Evolutionary conservation across 106 monocot species (phyloP).

Genomic region (Agapanthus africanus): DNA sequence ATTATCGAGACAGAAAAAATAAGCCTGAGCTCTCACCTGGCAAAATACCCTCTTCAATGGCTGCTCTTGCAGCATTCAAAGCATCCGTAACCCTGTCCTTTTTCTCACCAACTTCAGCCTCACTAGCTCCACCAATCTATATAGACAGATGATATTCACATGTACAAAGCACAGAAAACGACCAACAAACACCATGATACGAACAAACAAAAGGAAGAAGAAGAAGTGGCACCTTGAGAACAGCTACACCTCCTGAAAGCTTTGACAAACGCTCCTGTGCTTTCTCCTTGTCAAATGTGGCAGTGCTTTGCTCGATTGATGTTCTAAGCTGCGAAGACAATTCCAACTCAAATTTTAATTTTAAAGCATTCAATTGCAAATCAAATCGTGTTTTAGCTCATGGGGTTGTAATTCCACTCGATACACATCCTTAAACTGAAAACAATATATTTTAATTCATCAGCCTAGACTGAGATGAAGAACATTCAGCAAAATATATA

Average conservation of each 20-base stretch:
- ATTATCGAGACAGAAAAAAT: not conserved
- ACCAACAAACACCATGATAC: not conserved
- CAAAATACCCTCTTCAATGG: slow-evolving; percentile 82
- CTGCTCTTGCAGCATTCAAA: slow-evolving; percentile 77
- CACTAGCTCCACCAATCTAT: slow-evolving; percentile 85
- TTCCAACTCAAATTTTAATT: not conserved
- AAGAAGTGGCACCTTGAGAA: slow-evolving; percentile 57
- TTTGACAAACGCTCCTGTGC: slow-evolving; percentile 82
- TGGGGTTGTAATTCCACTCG: too few species aligned
- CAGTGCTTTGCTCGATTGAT: slow-evolving; percentile 57
- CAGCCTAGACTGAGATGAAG: too few species aligned
- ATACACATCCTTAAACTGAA: too few species aligned
- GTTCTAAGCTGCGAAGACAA: slow-evolving; percentile 46
- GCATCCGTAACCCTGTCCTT: slow-evolving; percentile 90
- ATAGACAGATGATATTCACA: slow-evolving; percentile 5
- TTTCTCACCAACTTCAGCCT: slow-evolving; percentile 83
- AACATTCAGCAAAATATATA: too few species aligned
- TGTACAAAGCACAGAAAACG: not conserved
- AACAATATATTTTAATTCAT: too few species aligned
- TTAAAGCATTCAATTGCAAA: not conserved
- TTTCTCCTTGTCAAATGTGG: slow-evolving; percentile 94
- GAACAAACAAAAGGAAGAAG: not conserved
- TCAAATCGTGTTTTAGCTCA: slow-evolving; percentile 4
- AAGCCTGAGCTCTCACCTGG: slow-evolving; percentile 41
- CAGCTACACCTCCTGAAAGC: slow-evolving; percentile 85